phyloP scores from a whole-genome alignment of 495 filamentous ascomycete genomes.

The Tuber borchii region DNA sequence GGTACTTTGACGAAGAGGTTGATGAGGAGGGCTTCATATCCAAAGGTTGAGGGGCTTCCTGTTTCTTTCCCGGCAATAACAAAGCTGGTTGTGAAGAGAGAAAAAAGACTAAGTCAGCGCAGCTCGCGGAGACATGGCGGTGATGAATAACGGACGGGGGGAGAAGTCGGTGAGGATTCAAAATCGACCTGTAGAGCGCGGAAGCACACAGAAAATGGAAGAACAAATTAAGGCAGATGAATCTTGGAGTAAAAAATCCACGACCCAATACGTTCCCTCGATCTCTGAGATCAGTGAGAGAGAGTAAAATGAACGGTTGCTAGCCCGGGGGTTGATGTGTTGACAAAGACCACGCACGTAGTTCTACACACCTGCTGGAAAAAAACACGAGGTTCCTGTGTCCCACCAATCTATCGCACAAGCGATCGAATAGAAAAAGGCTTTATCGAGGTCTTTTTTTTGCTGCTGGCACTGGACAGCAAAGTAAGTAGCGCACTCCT shows the following conservation, averaged over 20 bases:
- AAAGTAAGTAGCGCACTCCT: background rate
- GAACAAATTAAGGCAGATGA: constrained; percentile 26
- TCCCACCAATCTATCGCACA: constrained; percentile 6
- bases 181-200: constrained; percentile 28
- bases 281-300: constrained; percentile 9
- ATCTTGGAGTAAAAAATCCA: constrained; percentile 26
- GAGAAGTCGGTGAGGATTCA: constrained; percentile 15
- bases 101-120: constrained; percentile 27
- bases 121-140: constrained; percentile 25
- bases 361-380: constrained; percentile 35
- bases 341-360: background rate
- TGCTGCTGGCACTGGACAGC: constrained; percentile 3
- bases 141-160: constrained; percentile 20
- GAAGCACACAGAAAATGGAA: constrained; percentile 18
- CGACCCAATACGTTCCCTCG: constrained; percentile 28
- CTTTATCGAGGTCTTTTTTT: constrained; percentile 12
- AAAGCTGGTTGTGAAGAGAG: constrained; percentile 26
- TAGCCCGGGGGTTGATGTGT: constrained; percentile 10
- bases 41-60: constrained; percentile 21
- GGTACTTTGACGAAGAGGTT: constrained; percentile 39
- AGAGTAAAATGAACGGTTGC: constrained; percentile 7
- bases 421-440: constrained; percentile 7
- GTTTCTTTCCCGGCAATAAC: constrained; percentile 23
- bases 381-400: constrained; percentile 26
- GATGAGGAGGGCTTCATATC: constrained; percentile 41